phyloP scores from a whole-genome alignment of 805 yeast genomes.

The Cyberlindnera nakhonratchasimensis region DNA sequence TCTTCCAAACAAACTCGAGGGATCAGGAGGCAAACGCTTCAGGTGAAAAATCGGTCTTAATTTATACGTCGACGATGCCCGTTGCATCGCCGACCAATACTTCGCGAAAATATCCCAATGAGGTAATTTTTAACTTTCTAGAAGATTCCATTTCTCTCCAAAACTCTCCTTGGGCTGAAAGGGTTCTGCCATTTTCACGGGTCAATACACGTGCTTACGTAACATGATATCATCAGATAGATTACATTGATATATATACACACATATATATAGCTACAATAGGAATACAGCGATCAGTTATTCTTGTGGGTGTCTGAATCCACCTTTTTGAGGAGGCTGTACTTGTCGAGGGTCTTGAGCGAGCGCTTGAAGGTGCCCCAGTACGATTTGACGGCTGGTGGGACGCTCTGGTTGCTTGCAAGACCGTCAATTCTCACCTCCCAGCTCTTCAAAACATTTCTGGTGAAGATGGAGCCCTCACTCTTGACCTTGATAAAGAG shows the following conservation, averaged over 20 bases:
- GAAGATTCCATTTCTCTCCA: slow-evolving; percentile 16
- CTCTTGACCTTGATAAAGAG: slow-evolving; percentile 72
- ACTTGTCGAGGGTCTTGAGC: slow-evolving; percentile 21
- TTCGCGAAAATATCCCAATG: slow-evolving; percentile 12
- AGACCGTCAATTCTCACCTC: slow-evolving; percentile 65
- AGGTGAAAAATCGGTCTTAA: slow-evolving; percentile 8
- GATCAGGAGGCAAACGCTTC: not conserved
- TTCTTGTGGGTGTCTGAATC: slow-evolving; percentile 14
- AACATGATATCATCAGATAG: not conserved
- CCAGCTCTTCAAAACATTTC: slow-evolving; percentile 61
- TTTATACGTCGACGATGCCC: slow-evolving; percentile 14
- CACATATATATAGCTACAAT: not conserved
- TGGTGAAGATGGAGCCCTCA: slow-evolving; percentile 71
- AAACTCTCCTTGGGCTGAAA: not conserved
- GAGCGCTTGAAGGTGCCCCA: slow-evolving; percentile 47
- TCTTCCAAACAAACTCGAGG: not conserved
- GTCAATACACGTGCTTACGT: not conserved
- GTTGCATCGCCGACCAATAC: slow-evolving; percentile 1
- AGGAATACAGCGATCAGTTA: not conserved
- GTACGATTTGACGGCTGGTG: slow-evolving; percentile 43
- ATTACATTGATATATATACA: too few relatives aligned
- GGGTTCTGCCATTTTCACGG: slow-evolving; percentile 1
- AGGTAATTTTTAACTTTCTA: slow-evolving; percentile 15
- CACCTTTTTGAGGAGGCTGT: slow-evolving; percentile 17
- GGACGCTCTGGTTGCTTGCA: slow-evolving; percentile 49